Conservation (phyloP, 805 yeast genomes). For the Lachancea mirantina region DNA sequence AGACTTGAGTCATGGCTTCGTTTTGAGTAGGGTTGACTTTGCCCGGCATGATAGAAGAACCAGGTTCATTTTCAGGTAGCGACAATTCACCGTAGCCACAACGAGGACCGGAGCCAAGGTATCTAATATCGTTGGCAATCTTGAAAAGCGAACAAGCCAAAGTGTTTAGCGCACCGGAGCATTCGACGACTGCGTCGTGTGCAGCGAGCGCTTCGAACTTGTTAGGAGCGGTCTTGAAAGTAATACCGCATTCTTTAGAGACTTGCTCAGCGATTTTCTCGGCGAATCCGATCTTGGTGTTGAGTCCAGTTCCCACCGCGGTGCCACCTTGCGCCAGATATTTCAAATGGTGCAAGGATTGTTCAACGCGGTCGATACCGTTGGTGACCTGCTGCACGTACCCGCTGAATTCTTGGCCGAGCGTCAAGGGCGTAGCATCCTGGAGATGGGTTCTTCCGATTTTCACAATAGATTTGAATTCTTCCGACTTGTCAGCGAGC, state of each 20-base stretch:
- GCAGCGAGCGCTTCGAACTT: slow-evolving; percentile 99
- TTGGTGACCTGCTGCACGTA: slow-evolving; percentile 89
- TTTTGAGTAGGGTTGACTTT: slow-evolving; percentile 99
- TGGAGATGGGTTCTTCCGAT: slow-evolving; percentile 98
- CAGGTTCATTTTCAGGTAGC: slow-evolving; percentile 98
- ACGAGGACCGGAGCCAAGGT: slow-evolving; percentile 98
- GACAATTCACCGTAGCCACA: slow-evolving; percentile 97
- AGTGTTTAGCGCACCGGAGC: slow-evolving; percentile 94
- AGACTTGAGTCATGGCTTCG: slow-evolving; percentile 98
- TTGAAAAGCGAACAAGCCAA: slow-evolving; percentile 89
- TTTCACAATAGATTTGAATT: slow-evolving; percentile 85
- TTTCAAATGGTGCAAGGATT: slow-evolving; percentile 65
- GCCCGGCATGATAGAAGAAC: slow-evolving; percentile 99
- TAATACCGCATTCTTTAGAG: slow-evolving; percentile 76
- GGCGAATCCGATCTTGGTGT: slow-evolving; percentile 88
- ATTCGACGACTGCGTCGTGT: slow-evolving; percentile 96
- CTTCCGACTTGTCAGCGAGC: slow-evolving; percentile 69
- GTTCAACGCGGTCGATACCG: slow-evolving; percentile 83
- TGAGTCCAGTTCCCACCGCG: slow-evolving; percentile 97
- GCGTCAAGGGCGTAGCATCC: slow-evolving; percentile 96
- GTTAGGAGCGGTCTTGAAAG: slow-evolving; percentile 93
- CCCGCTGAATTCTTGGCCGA: slow-evolving; percentile 97
- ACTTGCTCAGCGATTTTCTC: slow-evolving; percentile 82
- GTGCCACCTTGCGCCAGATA: slow-evolving; percentile 98
- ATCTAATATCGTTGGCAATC: slow-evolving; percentile 96